Conservation (phyloP, 2,329 filamentous ascomycete genomes). For the Aspergillus caelatus region DNA sequence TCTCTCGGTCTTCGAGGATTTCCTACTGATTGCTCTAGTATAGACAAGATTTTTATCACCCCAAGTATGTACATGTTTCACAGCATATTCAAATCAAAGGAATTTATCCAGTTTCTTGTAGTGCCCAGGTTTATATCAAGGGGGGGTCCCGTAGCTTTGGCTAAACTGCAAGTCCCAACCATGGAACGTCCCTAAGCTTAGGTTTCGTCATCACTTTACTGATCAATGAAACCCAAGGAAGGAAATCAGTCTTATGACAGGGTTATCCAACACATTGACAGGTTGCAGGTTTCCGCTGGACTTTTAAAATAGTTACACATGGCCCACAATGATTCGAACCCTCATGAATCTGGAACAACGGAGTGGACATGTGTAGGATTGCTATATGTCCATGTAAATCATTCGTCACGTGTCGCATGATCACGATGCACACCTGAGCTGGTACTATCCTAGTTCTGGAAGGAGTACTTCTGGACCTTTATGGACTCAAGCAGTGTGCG, state of each 20-base stretch:
- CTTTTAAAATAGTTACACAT: conserved; percentile 5
- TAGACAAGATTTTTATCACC: background rate
- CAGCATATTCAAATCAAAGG: background rate
- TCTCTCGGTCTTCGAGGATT: background rate
- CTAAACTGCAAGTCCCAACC: background rate
- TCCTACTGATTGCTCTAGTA: background rate
- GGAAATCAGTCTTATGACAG: background rate
- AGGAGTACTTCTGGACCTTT: background rate
- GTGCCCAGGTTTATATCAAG: background rate
- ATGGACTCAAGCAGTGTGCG: background rate
- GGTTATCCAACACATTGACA: background rate
- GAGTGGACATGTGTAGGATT: background rate
- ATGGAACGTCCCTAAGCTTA: background rate
- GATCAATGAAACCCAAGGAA: background rate
- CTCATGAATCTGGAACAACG: background rate
- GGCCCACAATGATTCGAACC: background rate
- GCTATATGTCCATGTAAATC: background rate
- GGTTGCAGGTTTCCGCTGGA: background rate
- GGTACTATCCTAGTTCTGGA: background rate
- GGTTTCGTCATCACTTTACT: background rate
- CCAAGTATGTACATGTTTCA: background rate
- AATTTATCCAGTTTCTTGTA: background rate
- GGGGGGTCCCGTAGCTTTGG: background rate
- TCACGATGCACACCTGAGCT: background rate
- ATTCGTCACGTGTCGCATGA: background rate